Percentiles rank a stretch among this genome's conserved stretches.
Conservation (phyloP, 352 stramenopile genomes). For the Pythium myriotylum region DNA sequence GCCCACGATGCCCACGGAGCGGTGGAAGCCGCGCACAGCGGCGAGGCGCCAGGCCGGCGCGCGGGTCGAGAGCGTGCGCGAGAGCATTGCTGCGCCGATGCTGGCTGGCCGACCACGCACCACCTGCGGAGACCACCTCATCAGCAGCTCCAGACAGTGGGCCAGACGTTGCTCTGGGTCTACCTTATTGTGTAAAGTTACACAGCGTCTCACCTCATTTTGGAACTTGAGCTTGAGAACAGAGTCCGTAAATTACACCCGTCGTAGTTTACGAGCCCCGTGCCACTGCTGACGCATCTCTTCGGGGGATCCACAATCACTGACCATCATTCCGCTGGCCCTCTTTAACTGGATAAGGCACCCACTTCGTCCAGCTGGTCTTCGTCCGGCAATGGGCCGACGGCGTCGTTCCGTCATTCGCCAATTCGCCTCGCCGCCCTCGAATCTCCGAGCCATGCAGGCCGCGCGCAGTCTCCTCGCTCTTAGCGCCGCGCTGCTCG, state of each 20-base stretch:
- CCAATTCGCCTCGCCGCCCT: conserved; percentile 5
- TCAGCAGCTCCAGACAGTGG: background rate
- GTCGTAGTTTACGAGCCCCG: background rate
- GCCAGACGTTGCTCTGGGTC: background rate
- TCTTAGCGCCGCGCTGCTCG: conserved; percentile 30
- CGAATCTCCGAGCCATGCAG: conserved; percentile 27
- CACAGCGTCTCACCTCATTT: too few relatives aligned
- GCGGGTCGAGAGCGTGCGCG: conserved; percentile 7
- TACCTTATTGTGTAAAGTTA: too few relatives aligned
- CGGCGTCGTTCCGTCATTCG: conserved; percentile 10
- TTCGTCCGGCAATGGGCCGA: background rate
- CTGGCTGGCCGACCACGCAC: conserved; percentile 8
- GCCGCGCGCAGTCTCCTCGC: conserved; percentile 38
- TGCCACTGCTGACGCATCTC: background rate
- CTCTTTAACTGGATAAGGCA: background rate
- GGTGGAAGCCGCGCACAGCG: conserved; percentile 57
- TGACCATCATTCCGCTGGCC: conserved; percentile 1
- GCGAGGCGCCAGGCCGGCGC: conserved; percentile 1
- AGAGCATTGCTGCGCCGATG: conserved; percentile 11
- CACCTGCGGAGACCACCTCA: too few relatives aligned
- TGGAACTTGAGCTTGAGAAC: too few relatives aligned
- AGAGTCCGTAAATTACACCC: too few relatives aligned
- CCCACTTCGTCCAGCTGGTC: conserved; percentile 2
- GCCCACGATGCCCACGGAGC: conserved; percentile 85
- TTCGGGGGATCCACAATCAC: background rate